Base-by-base conservation (phyloP, 345 rosid genomes). In the Brassica cretica region DNA sequence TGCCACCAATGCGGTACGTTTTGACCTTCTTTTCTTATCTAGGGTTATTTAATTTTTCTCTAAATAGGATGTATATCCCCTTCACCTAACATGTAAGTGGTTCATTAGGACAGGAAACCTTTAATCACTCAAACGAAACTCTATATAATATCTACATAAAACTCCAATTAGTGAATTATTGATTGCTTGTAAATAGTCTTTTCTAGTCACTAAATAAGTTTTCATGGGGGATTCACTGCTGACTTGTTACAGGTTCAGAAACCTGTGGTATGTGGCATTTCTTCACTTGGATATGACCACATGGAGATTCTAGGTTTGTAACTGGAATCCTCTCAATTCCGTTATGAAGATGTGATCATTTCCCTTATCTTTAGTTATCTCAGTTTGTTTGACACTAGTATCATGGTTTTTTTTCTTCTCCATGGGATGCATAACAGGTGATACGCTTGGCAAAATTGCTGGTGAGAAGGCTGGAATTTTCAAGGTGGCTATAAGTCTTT, bases 381-480 rank as follows among this genome's bases (percentile, higher is more conserved):
- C 4, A 10, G 46, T 16, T 61, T 11, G 4, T 8, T 24, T 63
- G 0, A 1, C 3, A 5, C 10, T 15, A 6, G 9, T 72, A 29
- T 53, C 10, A 41, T 81, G 74, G 25, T 49, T 66, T 75, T 75
- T 72, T 70, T 63, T 60, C 71, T 64, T 61, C 62, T 83, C 58
- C 64, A 5, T 75, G 77, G 70, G 72, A 85, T 75, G 71, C 75
- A 75, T 71, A 66, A 82, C 85, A 95, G 99, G 98, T 70, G 77
- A 95, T 82, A 93, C 99, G 6, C 94, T 95, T 24, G 97, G 92
- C 51, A 84, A 89, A 90, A 95, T 95, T 81, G 98, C 98, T 69
- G 94, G 98, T 80, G 97, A 91, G 82, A 95, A 95, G 81, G 98
- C 99, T 86, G 98, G 99, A 55, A 93, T 95, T 79, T 86, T 91